A percentile compares a stretch with the other conserved stretches of the same genome.
phyloP scores from a whole-genome alignment of 2,329 filamentous ascomycete species.

The Endocalyx cinctus region DNA sequence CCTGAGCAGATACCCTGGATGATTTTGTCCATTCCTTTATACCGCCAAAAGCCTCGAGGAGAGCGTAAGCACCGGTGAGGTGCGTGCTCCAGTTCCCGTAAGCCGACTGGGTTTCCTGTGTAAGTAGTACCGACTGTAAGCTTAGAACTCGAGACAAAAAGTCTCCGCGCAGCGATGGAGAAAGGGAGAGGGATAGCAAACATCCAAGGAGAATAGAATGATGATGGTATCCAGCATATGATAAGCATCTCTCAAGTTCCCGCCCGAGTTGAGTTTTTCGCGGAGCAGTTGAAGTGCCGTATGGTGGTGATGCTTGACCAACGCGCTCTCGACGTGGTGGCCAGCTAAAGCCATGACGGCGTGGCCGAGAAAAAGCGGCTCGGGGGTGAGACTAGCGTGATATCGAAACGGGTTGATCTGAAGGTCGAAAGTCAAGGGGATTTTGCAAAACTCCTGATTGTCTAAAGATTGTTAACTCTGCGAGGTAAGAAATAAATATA shows the following conservation, averaged over 20 bases:
- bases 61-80: conserved; percentile 1
- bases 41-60: conserved; percentile 1
- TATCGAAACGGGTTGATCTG: conserved; percentile 3
- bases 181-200: neutral
- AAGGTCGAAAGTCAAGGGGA: conserved; percentile 3
- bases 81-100: conserved; percentile 4
- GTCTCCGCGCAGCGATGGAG: too few relatives aligned
- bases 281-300: neutral
- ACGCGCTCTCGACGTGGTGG: conserved; percentile 1
- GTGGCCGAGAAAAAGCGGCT: conserved; percentile 1
- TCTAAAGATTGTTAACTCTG: neutral
- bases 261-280: neutral
- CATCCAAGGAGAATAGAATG: neutral
- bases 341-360: conserved; percentile 5
- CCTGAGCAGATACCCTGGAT: neutral
- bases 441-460: conserved; percentile 4
- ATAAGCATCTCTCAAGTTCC: neutral
- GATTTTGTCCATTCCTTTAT: neutral
- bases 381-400: neutral
- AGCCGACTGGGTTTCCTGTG: conserved; percentile 5
- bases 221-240: neutral
- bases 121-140: neutral
- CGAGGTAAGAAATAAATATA: neutral
- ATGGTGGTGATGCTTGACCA: neutral
- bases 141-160: too few relatives aligned